Conservation (phyloP, 2,329 filamentous ascomycete species). For the Neopestalotiopsis rosae region DNA sequence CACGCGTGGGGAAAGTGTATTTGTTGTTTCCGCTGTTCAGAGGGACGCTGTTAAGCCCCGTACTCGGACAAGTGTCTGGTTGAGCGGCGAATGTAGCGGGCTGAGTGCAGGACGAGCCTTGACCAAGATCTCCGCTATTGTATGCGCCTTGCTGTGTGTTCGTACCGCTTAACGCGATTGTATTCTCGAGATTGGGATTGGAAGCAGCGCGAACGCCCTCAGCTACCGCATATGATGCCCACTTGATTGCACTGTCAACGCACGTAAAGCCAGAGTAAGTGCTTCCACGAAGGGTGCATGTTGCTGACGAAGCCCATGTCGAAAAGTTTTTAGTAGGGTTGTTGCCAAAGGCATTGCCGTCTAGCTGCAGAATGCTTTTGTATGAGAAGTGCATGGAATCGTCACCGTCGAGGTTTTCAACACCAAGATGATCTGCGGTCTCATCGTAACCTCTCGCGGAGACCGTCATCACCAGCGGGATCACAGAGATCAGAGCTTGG, state of each 20-base stretch:
- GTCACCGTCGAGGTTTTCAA: background rate
- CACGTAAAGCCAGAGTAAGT: background rate
- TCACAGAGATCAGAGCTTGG: background rate
- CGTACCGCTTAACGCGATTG: background rate
- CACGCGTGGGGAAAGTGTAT: conserved; percentile 4
- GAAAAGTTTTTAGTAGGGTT: background rate
- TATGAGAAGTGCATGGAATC: background rate
- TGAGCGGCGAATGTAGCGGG: background rate
- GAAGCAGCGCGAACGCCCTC: background rate
- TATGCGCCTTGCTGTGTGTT: background rate
- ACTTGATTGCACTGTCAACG: background rate
- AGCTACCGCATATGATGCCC: background rate
- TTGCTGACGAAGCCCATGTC: background rate
- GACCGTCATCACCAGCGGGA: conserved; percentile 4
- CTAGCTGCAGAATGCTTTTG: background rate
- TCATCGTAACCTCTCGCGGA: background rate
- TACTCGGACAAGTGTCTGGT: background rate
- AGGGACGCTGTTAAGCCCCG: background rate
- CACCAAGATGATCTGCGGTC: background rate
- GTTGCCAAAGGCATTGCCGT: background rate
- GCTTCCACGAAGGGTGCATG: background rate
- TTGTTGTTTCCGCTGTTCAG: background rate
- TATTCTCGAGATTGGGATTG: background rate
- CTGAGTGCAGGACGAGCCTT: background rate
- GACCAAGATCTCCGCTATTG: background rate